These are phyloP conservation scores for Candida smagusa DNA, from an alignment of 1,139 yeast species.

Conservation along the genomic window DNA sequence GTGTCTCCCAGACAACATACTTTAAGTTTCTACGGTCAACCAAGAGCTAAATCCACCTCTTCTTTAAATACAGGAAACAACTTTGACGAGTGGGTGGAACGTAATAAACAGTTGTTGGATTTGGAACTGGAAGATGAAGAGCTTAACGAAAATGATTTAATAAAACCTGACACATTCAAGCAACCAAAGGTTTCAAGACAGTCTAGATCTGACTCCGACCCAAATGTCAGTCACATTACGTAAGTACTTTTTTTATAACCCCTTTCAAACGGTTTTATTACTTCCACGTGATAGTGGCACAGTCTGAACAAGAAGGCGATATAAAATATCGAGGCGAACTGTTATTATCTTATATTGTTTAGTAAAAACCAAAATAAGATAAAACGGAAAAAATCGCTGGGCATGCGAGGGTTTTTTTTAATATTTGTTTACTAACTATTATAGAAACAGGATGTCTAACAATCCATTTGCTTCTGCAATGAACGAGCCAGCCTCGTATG, in stretches of 20 bases:
- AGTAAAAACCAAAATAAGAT: conserved; percentile 1
- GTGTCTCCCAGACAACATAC: conserved; percentile 4
- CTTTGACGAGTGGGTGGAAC: conserved; percentile 53
- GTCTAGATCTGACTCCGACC: conserved; percentile 36
- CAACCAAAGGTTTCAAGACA: conserved; percentile 13
- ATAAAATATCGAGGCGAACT: not conserved
- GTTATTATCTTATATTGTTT: not conserved
- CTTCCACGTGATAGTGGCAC: too few species aligned
- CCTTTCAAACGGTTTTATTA: too few species aligned
- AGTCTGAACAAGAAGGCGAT: not conserved
- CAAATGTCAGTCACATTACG: conserved; percentile 36
- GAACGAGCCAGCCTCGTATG: conserved; percentile 34
- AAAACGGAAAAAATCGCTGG: not conserved
- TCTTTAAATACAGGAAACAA: conserved; percentile 11
- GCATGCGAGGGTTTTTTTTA: not conserved
- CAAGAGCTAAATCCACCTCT: conserved; percentile 6
- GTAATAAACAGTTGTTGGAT: conserved; percentile 42
- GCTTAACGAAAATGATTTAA: conserved; percentile 12
- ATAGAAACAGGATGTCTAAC: conserved; percentile 41
- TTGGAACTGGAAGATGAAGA: conserved; percentile 40
- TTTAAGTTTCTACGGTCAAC: conserved; percentile 4
- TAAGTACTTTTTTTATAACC: conserved; percentile 19
- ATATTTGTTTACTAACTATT: conserved; percentile 23
- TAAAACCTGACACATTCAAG: not conserved
- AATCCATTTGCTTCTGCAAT: conserved; percentile 56